Conservation (phyloP, 495 filamentous ascomycete genomes). For the Neurospora africana region DNA sequence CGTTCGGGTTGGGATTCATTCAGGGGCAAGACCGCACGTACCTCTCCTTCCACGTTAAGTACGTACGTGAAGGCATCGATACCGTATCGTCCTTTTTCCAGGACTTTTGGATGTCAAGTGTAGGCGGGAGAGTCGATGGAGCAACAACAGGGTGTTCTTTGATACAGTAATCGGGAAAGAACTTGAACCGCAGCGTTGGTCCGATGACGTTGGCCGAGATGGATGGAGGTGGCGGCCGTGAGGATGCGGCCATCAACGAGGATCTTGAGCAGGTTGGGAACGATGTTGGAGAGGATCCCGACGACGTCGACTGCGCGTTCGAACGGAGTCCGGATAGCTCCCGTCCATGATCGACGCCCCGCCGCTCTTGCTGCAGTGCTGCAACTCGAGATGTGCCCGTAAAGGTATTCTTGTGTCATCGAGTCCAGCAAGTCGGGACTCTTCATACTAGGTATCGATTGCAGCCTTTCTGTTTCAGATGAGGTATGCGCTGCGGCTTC, state of each 20-base stretch:
- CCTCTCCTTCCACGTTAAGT: neutral
- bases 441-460: too few relatives aligned
- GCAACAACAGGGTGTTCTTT: too few relatives aligned
- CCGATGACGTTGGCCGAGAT: conserved; percentile 77
- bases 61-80: conserved; percentile 67
- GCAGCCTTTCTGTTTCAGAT: too few relatives aligned
- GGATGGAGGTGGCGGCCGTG: conserved; percentile 61
- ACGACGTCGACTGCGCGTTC: conserved; percentile 64
- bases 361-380: too few relatives aligned
- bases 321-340: conserved; percentile 17
- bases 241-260: conserved; percentile 75
- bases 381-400: too few relatives aligned
- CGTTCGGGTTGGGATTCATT: neutral
- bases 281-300: conserved; percentile 63
- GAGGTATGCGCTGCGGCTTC: too few relatives aligned
- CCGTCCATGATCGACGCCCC: too few relatives aligned
- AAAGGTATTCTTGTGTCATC: too few relatives aligned
- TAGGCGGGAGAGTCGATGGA: conserved; percentile 52
- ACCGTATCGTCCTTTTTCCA: conserved; percentile 87
- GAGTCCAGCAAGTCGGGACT: too few relatives aligned
- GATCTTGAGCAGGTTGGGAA: conserved; percentile 72
- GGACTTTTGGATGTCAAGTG: conserved; percentile 63
- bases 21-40: neutral
- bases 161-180: too few relatives aligned
- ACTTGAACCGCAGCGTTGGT: conserved; percentile 59